Evolutionary conservation across 108 stramenopile genomes (phyloP).

Genomic region (Epithemia pelagica): DNA sequence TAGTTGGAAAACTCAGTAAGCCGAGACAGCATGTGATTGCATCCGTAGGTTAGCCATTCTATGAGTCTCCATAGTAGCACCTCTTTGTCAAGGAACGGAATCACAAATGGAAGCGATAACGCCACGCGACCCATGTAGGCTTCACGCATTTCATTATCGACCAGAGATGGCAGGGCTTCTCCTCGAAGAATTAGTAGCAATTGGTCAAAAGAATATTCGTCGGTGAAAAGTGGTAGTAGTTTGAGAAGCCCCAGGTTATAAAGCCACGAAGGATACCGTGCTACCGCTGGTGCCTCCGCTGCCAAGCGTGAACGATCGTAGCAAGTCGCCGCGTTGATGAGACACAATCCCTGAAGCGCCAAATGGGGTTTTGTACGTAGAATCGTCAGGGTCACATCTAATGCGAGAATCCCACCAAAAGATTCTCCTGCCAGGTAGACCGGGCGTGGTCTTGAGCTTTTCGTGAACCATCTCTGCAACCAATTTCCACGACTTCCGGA

Average conservation of each 20-base stretch:
- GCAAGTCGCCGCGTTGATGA: constrained; percentile 84
- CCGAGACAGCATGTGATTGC: constrained; percentile 26
- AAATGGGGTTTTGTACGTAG: constrained; percentile 18
- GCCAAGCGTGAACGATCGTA: constrained; percentile 69
- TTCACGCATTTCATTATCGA: constrained; percentile 63
- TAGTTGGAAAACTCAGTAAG: constrained; percentile 11
- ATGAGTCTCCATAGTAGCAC: constrained; percentile 69
- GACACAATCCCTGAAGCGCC: constrained; percentile 47
- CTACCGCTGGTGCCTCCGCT: constrained; percentile 51
- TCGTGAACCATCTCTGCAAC: neutral
- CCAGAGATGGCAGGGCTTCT: constrained; percentile 67
- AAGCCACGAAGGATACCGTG: constrained; percentile 27
- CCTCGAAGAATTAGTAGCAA: constrained; percentile 58
- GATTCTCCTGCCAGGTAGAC: constrained; percentile 81
- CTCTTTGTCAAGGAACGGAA: constrained; percentile 67
- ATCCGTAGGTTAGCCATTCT: constrained; percentile 66
- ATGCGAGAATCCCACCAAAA: constrained; percentile 79
- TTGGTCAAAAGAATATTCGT: constrained; percentile 53
- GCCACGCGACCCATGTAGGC: constrained; percentile 86
- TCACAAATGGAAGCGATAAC: constrained; percentile 46
- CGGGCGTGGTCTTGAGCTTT: constrained; percentile 13
- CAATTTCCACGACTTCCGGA: constrained; percentile 5
- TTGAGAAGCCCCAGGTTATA: constrained; percentile 49
- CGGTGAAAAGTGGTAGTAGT: constrained; percentile 71
- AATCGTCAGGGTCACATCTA: constrained; percentile 48